Evolutionary conservation across 108 stramenopile species (phyloP).

Genomic region (Nitzschia palea): DNA sequence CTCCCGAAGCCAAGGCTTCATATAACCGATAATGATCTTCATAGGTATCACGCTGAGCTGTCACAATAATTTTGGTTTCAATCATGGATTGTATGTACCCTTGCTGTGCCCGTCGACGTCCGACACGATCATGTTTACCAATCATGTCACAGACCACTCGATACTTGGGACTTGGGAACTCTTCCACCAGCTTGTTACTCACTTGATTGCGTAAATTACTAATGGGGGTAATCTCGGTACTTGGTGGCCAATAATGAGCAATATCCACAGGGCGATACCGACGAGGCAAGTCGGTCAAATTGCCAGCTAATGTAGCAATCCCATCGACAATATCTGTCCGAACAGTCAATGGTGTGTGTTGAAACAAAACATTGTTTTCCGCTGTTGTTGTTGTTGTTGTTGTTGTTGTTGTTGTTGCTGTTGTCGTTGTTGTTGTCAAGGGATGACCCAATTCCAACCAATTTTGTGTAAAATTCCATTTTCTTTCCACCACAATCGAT

Average conservation of each 20-base stretch:
- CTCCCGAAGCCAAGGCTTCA: constrained; percentile 56
- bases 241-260: constrained; percentile 18
- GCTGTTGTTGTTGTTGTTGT: too few species aligned
- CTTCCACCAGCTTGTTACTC: neutral
- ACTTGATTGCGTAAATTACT: constrained; percentile 11
- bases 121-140: constrained; percentile 8
- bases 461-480: constrained; percentile 2
- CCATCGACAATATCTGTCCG: constrained; percentile 34
- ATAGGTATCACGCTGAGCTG: constrained; percentile 54
- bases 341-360: constrained; percentile 30
- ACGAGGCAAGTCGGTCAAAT: neutral
- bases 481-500: constrained; percentile 20
- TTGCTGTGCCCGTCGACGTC: constrained; percentile 8
- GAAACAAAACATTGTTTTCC: neutral
- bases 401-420: neutral
- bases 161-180: neutral
- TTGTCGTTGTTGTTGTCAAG: neutral
- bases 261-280: constrained; percentile 11
- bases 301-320: neutral
- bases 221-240: neutral
- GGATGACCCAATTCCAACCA: constrained; percentile 19
- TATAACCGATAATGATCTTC: constrained; percentile 62
- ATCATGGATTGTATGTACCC: constrained; percentile 33
- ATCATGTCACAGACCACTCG: constrained; percentile 6
- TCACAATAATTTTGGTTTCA: constrained; percentile 54